phyloP scores from a whole-genome alignment of 257 asterid species.

The Solanum phureja region DNA sequence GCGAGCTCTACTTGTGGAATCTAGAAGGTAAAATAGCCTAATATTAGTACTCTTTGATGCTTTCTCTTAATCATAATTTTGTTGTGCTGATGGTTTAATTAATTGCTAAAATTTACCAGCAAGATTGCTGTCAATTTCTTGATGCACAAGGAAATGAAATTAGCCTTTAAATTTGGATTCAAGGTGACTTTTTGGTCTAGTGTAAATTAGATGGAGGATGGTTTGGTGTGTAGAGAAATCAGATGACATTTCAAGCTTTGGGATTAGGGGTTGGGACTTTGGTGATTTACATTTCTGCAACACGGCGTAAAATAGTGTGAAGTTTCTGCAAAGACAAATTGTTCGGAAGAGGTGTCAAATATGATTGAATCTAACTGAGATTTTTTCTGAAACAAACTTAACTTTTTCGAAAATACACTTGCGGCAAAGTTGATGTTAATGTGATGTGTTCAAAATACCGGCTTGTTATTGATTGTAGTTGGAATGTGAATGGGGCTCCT shows the following conservation, averaged over 20 bases:
- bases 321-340: not conserved
- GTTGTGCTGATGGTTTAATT: not conserved
- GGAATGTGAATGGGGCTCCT: not conserved
- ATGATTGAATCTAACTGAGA: not conserved
- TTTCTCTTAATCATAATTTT: not conserved
- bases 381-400: not conserved
- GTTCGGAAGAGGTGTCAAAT: not conserved
- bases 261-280: not conserved
- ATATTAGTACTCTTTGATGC: not conserved
- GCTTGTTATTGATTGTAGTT: not conserved
- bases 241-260: not conserved
- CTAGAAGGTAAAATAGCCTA: slow-evolving; percentile 47
- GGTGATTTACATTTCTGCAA: not conserved
- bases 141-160: not conserved
- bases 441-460: not conserved
- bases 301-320: not conserved
- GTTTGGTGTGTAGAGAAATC: not conserved
- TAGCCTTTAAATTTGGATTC: not conserved
- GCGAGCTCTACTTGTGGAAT: slow-evolving; percentile 54
- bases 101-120: not conserved
- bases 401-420: not conserved
- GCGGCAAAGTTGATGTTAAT: not conserved
- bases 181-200: not conserved
- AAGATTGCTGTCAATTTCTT: not conserved
- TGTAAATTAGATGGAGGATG: not conserved